Base-by-base conservation (phyloP, 164 flowering plant genomes). In the Nelumbo lutea region DNA sequence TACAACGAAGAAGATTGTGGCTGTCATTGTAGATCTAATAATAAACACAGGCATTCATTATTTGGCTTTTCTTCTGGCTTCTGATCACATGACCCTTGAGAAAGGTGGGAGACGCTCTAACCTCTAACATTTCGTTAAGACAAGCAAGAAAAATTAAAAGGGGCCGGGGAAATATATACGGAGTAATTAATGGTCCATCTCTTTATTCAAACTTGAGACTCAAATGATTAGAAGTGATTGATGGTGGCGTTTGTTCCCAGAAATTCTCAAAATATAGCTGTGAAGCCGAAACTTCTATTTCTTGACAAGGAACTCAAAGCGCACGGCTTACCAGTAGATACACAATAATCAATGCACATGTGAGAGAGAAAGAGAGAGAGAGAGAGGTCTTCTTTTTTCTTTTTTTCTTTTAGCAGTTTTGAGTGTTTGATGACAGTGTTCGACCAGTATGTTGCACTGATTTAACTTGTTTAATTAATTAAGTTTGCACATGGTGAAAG, bases 21-120 rank as follows among this genome's bases (percentile, higher is more conserved):
- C 27, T 43, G 67, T 66, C 53, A 65, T 60, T 14, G 38, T 60
- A 61, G 68, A 67, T 71, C 67, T 51, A 72, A 60, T 6, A 55
- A 61, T 50, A 13, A 42, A 58, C 68, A 66, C 56, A 59, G 45
- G 69, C 57, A 75, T 65, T 61, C 11, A 61, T 72, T 73, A 60
- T 74, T 74, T 76, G 78, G 82, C 75, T 76, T 72, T 73, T 72
- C 69, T 70, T 70, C 57, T 53, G 14, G n/a, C 57, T 53, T 53
- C 14, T 53, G 27, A 27, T 2, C 50, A 48, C 53, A 7, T 77
- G 72, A 11, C 78, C 70, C 73, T 73, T 77, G 76, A 61, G 60
- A 59, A 48, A 61, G 62, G 63, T 59, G 62, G 64, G 68, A 69
- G 75, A 68, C 76, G 27, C 27, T 27, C 27, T 27, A 57, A 46